Base-by-base conservation (phyloP, 164 flowering plant species). In the Nelumbo lutea region DNA sequence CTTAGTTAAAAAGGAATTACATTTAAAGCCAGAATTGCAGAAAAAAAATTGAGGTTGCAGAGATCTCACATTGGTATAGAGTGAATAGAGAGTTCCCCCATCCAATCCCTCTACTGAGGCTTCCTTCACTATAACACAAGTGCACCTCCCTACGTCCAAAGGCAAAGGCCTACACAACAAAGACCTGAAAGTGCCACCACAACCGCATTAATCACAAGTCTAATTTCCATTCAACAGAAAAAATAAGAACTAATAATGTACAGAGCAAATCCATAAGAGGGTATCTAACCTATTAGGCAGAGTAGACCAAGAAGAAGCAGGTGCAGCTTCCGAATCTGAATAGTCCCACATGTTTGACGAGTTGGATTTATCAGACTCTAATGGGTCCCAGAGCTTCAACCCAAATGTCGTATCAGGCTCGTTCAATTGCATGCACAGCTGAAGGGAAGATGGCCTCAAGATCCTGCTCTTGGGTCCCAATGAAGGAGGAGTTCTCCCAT, bases 271-370 rank as follows among this genome's bases (percentile, higher is more conserved):
- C 46, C 40, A 42, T 5, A 39, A 60, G 14, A 48, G 63, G 59
- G 64, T 41, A 11, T 51, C 69, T 0, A 6, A 94, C 98, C 96
- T 91, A 51, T 90, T 94, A 1, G 98, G 95, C 70, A 94, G 65
- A 59, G 88, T 86, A 62, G 91, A 85, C 98, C 98, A 94, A 55
- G 97, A 91, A 46, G 98, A 90, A 79, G 91, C 97, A 2, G 98
- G 98, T 3, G 96, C 98, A 45, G 96, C 87, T 72, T 94, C 98
- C 0, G 97, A 90, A 80, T 91, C 97, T 1, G 98, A 94, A 69
- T 72, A 82, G 60, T 94, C 95, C 98, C 98, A 94, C 7, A 85
- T 75, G 67, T 86, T 83, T 8, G 70, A 67, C 42, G 84, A 77
- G 53, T 53, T 75, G 0, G 87, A 79, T n/a, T 73, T 69, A 56